Base-by-base conservation (phyloP, 768 basidiomycete species). In the Ramaria rubella region DNA sequence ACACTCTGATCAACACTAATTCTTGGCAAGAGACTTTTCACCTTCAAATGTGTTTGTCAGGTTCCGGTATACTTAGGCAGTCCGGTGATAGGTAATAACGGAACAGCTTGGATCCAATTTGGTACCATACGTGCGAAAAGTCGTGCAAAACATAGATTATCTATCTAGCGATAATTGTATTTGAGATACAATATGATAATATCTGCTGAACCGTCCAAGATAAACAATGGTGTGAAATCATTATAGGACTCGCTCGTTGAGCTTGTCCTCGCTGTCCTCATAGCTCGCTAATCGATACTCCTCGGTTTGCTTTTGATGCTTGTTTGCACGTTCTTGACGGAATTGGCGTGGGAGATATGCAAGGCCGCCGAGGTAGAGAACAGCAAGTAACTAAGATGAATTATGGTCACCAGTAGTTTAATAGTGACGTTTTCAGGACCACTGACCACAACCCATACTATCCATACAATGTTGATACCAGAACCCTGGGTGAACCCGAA, bases 371-470 rank as follows among this genome's bases (percentile, higher is more conserved):
- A 77, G 62, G 63, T 83, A 82, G 21, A 72, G 67, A 9, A 77
- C 49, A 8, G 75, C 73, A 14, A 80, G 57, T n/a, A 73, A 31
- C 79, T 80, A 38, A 52, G 21, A 45, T 45, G 42, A 51, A n/a
- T 52, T 52, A 40, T 34, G 29, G 15, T 11, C 26, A 50, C 44
- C 40, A 42, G 12, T 38, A 21, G 23, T 4, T 42, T 21, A 21
- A 42, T 42, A 21, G 9, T 8, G 4, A n/a, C 57, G 36, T 15
- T 59, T 24, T 29, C n/a, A 51, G 49, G 48, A 36, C 33, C 17
- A 70, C 77, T 64, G 60, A 80, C 80, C 58, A 71, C 70, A 49
- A 75, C 67, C 80, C 80, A 82, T 9, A 76, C 55, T 58, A 72
- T 75, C 70, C 75, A 81, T 8, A 79, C 53, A 19, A 73, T 69